Percentiles rank a stretch among this genome's conserved stretches.
These are phyloP conservation scores for Escallonia rubra DNA, from an alignment of 129 eudicot species.

Conservation along the genomic window DNA sequence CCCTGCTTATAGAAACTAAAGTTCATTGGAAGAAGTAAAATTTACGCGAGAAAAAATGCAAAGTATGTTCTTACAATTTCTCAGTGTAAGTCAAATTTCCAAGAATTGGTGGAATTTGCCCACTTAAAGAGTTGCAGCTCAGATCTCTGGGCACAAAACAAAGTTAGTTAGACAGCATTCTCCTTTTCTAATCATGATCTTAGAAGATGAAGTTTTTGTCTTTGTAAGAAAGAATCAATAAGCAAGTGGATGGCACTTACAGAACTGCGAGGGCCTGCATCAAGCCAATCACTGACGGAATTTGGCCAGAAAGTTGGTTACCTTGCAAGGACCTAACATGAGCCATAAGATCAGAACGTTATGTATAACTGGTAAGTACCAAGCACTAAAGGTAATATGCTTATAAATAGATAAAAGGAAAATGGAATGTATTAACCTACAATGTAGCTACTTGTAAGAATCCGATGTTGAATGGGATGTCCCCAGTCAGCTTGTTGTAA, in stretches of 20 bases:
- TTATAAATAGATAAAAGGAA: background rate
- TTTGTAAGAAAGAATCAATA: too few relatives aligned
- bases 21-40: too few relatives aligned
- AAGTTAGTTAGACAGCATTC: background rate
- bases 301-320: conserved; percentile 69
- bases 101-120: conserved; percentile 75
- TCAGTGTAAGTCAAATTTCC: conserved; percentile 88
- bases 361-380: background rate
- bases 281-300: conserved; percentile 93
- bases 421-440: conserved; percentile 40
- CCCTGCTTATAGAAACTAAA: too few relatives aligned
- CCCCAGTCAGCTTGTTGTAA: conserved; percentile 70
- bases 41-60: background rate
- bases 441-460: conserved; percentile 96
- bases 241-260: conserved; percentile 40
- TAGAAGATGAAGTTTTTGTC: too few relatives aligned
- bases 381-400: background rate
- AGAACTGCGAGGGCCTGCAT: conserved; percentile 98
- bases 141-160: conserved; percentile 54
- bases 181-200: too few relatives aligned
- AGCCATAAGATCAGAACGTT: background rate
- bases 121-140: conserved; percentile 77
- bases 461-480: conserved; percentile 89
- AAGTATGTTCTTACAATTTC: conserved; percentile 59
- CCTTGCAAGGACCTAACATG: conserved; percentile 75